These are phyloP conservation scores for Neopestalotiopsis sp. DNA, from an alignment of 2,329 filamentous ascomycete species.

Conservation along the genomic window DNA sequence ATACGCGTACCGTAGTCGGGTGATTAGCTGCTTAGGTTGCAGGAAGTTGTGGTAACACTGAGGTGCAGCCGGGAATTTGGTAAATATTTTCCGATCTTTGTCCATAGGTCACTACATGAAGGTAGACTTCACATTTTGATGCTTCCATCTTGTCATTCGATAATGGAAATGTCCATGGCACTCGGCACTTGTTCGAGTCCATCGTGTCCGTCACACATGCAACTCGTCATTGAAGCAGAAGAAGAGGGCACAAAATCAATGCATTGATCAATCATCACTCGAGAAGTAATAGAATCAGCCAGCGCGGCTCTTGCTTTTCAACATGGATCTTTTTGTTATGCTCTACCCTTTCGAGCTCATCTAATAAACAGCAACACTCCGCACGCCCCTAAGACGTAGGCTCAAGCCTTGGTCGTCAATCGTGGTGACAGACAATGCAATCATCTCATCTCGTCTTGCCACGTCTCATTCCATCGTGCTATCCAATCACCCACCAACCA, in stretches of 20 bases:
- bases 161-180: too few species aligned
- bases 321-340: constrained; percentile 4
- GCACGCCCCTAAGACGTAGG: neutral
- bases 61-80: too few species aligned
- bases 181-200: too few species aligned
- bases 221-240: neutral
- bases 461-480: neutral
- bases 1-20: neutral
- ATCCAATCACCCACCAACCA: neutral
- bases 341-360: constrained; percentile 6
- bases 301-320: neutral
- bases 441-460: constrained; percentile 10
- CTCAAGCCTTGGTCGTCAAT: constrained; percentile 3
- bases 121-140: too few species aligned
- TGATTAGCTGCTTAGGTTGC: neutral
- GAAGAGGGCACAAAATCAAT: neutral
- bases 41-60: too few species aligned
- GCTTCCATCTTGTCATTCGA: too few species aligned
- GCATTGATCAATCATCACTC: neutral
- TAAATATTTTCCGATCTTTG: too few species aligned
- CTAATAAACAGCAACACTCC: neutral
- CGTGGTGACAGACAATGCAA: neutral
- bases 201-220: too few species aligned
- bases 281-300: neutral
- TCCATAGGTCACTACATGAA: too few species aligned